Percentiles rank a stretch among this genome's conserved stretches.
Evolutionary conservation across 768 basidiomycete species (phyloP).

Genomic region (Auricularia sp.): DNA sequence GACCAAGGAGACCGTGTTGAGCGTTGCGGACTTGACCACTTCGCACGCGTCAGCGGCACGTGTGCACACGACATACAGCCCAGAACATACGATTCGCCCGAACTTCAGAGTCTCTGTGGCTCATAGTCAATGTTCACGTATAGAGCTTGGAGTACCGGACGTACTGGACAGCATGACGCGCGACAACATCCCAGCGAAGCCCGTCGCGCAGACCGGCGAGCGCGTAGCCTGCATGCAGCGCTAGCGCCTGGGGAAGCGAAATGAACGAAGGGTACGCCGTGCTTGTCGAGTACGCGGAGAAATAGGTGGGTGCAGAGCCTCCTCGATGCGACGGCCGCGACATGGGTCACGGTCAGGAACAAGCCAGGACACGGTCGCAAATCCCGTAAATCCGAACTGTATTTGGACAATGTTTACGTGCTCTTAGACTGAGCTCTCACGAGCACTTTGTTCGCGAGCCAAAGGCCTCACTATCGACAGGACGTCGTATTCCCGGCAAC

Average conservation of each 20-base stretch:
- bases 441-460: too few species aligned
- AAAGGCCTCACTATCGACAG: too few species aligned
- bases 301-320: background rate
- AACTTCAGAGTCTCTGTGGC: constrained; percentile 60
- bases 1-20: constrained; percentile 59
- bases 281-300: background rate
- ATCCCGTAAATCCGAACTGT: too few species aligned
- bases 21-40: constrained; percentile 60
- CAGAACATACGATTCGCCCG: constrained; percentile 37
- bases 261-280: constrained; percentile 57
- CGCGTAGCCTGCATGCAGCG: constrained; percentile 51
- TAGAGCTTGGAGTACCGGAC: constrained; percentile 4
- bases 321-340: background rate
- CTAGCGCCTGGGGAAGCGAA: constrained; percentile 46
- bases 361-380: too few species aligned
- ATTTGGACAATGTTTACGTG: too few species aligned
- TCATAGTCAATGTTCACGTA: constrained; percentile 9
- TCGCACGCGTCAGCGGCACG: background rate
- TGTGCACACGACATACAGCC: background rate
- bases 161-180: constrained; percentile 49
- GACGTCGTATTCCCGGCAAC: too few species aligned
- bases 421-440: too few species aligned
- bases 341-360: background rate
- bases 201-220: constrained; percentile 56
- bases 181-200: constrained; percentile 59